Evolutionary conservation across 2,329 filamentous ascomycete species (phyloP), one percentile per base, ranked within the genome.

Genomic region (Elsinoe fawcettii): DNA sequence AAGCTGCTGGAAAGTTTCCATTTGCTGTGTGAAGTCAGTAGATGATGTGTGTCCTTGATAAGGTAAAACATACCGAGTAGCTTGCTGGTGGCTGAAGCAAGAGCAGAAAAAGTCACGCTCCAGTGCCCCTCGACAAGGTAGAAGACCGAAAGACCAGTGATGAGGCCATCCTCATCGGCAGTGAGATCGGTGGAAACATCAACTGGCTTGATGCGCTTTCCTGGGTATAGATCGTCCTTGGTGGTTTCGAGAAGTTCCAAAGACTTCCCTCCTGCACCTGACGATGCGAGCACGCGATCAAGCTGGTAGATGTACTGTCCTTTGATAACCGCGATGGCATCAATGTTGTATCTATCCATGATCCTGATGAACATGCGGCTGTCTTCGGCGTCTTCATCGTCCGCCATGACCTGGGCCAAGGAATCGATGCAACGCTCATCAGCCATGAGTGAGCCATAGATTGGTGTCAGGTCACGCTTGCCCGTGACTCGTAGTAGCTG

Each of bases 71-170:
- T 81, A 95, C 90, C 80, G 47, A 95, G 78, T 66, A 96, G 90
- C 60, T 85, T 84, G 66, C 87, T 87, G 73, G 96, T 89, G n/a
- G 91, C 80, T 64, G 83, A 79, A 27, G 82, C 81, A 41, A 89
- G 84, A 57, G 83, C 77, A 16, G 75, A 72, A 64, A 92, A 88
- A 20, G 88, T 84, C 58, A 85, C 78, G 14, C 79, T 75, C 85
- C 86, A 91, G 56, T 87, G 79, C 11, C 81, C 85, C 51, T 87
- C 82, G 7, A 92, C 80, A 57, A 88, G 79, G 58, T 88, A 74
- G 68, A 92, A 85, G 91, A 92, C 97, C 66, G 95, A 88, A 59
- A 96, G 74, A 36, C 87, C 84, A 58, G 86, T 81, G 46, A 96
- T 89, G 54, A 96, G 77, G 32, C 86, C 82, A 61, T 92, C 85